phyloP scores from a whole-genome alignment of 1,139 yeast species.

The Ogataea hybrid region DNA sequence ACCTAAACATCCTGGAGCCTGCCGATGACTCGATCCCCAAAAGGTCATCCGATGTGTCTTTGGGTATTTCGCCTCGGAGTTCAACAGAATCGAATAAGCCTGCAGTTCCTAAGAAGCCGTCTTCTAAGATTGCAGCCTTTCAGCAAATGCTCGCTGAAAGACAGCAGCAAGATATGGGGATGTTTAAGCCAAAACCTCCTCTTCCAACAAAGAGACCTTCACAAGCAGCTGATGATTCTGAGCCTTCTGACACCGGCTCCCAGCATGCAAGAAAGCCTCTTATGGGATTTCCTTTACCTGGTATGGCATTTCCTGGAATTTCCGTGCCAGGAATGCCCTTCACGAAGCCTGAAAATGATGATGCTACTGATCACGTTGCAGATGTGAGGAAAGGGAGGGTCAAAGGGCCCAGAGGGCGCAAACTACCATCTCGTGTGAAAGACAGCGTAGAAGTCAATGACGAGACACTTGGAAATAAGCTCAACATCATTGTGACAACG shows the following conservation, averaged over 20 bases:
- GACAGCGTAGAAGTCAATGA: conserved; percentile 44
- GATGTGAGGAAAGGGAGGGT: conserved; percentile 53
- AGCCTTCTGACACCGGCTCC: background rate
- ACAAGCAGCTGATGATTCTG: background rate
- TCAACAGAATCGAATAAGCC: conserved; percentile 3
- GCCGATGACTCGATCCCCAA: background rate
- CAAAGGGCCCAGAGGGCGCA: conserved; percentile 76
- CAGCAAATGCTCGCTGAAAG: conserved; percentile 63
- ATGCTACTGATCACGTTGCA: conserved; percentile 12
- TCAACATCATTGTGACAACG: conserved; percentile 36
- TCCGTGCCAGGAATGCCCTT: conserved; percentile 62
- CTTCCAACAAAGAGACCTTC: conserved; percentile 21
- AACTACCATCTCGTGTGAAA: conserved; percentile 61
- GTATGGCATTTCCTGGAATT: conserved; percentile 57
- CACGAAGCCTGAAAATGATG: conserved; percentile 22
- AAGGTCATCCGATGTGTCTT: background rate
- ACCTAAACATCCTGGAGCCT: too few relatives aligned
- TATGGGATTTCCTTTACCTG: conserved; percentile 57
- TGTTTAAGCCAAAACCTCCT: conserved; percentile 17
- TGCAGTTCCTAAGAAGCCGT: conserved; percentile 50
- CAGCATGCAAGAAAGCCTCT: background rate
- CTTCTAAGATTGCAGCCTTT: conserved; percentile 76
- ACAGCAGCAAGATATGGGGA: conserved; percentile 35
- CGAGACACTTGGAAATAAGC: conserved; percentile 31
- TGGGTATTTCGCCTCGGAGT: too few relatives aligned